Percentiles rank a stretch among this genome's conserved stretches.
phyloP scores from a whole-genome alignment of 148 eudicot genomes.

The Rhododendron kiyosumense region DNA sequence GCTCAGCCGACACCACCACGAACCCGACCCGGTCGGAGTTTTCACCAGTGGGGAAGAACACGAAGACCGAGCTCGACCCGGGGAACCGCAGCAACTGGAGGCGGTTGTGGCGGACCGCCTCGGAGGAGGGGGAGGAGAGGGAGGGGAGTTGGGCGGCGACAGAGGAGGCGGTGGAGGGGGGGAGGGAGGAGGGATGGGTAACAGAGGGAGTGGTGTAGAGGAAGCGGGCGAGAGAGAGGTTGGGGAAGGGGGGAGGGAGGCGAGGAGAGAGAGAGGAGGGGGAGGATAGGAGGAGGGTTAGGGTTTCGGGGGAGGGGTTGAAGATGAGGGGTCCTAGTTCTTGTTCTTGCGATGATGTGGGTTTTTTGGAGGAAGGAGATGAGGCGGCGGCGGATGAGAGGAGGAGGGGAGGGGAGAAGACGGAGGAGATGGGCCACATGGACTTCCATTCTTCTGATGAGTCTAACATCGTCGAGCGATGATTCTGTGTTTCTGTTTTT shows the following conservation, averaged over 20 bases:
- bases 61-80: slow-evolving; percentile 22
- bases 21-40: slow-evolving; percentile 60
- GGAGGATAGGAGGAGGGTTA: slow-evolving; percentile 13
- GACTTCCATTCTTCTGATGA: slow-evolving; percentile 44
- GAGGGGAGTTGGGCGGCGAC: slow-evolving; percentile 16
- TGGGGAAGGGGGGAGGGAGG: slow-evolving; percentile 48
- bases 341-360: background rate
- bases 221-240: slow-evolving; percentile 45
- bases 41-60: slow-evolving; percentile 59
- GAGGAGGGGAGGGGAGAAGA: slow-evolving; percentile 35
- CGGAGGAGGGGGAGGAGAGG: background rate
- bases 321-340: slow-evolving; percentile 34
- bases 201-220: slow-evolving; percentile 23
- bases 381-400: slow-evolving; percentile 8
- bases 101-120: slow-evolving; percentile 24
- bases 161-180: slow-evolving; percentile 30
- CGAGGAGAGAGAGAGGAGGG: slow-evolving; percentile 15
- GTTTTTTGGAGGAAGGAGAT: background rate
- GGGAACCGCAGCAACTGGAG: slow-evolving; percentile 45
- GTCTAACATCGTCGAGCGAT: slow-evolving; percentile 4
- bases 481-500: background rate
- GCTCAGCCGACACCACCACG: slow-evolving; percentile 24
- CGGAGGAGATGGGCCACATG: slow-evolving; percentile 34
- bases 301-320: slow-evolving; percentile 15
- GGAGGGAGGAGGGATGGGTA: slow-evolving; percentile 18